Evolutionary conservation across 2,329 filamentous ascomycete genomes (phyloP).

Genomic region (Calonectria montana): DNA sequence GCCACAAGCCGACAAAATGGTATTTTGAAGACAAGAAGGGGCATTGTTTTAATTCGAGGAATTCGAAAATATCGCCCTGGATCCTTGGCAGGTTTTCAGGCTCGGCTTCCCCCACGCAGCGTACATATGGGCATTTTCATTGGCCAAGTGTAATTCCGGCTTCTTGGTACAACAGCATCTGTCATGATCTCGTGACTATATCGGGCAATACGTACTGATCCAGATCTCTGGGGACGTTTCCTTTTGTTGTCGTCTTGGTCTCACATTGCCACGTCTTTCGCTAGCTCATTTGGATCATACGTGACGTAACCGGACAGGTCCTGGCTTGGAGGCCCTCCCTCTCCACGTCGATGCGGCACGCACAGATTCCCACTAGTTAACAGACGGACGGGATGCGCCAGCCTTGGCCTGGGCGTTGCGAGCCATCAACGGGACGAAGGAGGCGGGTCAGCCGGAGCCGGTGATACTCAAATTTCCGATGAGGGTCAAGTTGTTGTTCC

Average conservation of each 20-base stretch:
- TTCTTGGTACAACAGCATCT: neutral
- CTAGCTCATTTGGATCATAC: neutral
- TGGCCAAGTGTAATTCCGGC: neutral
- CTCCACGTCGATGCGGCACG: slow-evolving; percentile 6
- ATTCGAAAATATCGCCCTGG: neutral
- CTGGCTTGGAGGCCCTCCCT: neutral
- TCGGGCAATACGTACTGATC: neutral
- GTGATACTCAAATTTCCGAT: slow-evolving; percentile 14
- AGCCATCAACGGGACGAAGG: too few relatives aligned
- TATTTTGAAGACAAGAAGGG: neutral
- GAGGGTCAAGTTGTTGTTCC: neutral
- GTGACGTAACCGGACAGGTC: neutral
- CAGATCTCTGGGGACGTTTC: neutral
- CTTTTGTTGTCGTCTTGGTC: neutral
- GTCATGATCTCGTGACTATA: neutral
- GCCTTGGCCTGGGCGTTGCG: too few relatives aligned
- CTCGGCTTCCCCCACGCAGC: neutral
- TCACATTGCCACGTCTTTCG: neutral
- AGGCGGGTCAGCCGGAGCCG: slow-evolving; percentile 14
- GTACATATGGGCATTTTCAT: neutral
- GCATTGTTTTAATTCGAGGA: neutral
- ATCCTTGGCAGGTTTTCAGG: neutral
- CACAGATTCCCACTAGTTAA: slow-evolving; percentile 7
- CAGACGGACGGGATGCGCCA: neutral
- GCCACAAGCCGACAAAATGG: neutral